Conservation (phyloP, 441 rosid genomes). For the Populus hybrid region DNA sequence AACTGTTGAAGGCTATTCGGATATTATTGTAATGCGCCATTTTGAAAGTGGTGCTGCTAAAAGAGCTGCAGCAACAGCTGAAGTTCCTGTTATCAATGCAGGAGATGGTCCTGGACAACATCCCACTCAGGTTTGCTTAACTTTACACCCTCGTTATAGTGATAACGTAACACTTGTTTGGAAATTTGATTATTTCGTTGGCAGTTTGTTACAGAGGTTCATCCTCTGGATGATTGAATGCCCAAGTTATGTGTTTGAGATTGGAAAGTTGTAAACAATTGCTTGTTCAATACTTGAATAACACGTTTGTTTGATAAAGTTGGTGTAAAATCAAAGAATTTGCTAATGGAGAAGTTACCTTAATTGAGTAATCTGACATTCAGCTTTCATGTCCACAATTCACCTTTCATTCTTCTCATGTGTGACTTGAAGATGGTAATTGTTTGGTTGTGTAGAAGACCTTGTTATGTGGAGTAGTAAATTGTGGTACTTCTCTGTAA, state of each 20-base stretch:
- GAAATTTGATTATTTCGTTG: not conserved
- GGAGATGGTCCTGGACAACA: slow-evolving; percentile 99
- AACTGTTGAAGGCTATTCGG: slow-evolving; percentile 90
- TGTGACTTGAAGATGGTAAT: not conserved
- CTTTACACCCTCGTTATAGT: not conserved
- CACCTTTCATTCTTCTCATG: not conserved
- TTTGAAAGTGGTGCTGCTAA: slow-evolving; percentile 96
- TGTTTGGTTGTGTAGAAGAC: not conserved
- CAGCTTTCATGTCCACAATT: not conserved
- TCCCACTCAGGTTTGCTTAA: slow-evolving; percentile 76
- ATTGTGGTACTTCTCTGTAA: not conserved
- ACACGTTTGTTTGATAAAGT: not conserved
- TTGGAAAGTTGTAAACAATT: not conserved
- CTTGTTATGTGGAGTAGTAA: not conserved
- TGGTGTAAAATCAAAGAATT: not conserved
- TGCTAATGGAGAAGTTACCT: not conserved
- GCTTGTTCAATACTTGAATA: not conserved
- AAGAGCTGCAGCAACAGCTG: slow-evolving; percentile 83
- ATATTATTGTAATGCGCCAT: slow-evolving; percentile 93
- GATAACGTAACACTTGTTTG: not conserved
- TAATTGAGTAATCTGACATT: not conserved
- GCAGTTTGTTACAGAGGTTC: not conserved
- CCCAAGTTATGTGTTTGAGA: not conserved
- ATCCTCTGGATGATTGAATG: not conserved
- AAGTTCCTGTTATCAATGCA: slow-evolving; percentile 86